Percentiles rank a stretch among this genome's conserved stretches.
Evolutionary conservation across 2,329 filamentous ascomycete species (phyloP).

Genomic region (Botrytis galanthina): DNA sequence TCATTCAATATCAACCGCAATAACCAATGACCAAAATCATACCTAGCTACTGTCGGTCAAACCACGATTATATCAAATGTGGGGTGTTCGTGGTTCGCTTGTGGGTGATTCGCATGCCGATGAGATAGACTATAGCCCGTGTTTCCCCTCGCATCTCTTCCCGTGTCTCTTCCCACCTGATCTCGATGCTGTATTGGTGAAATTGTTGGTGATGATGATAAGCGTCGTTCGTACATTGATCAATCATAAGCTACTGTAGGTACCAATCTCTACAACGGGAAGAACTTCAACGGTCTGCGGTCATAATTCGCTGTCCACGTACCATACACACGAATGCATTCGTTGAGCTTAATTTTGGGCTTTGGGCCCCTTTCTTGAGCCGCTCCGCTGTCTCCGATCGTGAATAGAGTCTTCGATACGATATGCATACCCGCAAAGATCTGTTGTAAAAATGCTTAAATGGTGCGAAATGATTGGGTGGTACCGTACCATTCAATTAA

Average conservation of each 20-base stretch:
- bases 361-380: background rate
- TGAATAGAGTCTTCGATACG: background rate
- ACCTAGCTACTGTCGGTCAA: background rate
- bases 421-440: conserved; percentile 12
- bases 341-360: background rate
- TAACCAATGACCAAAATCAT: conserved; percentile 13
- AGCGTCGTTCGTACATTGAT: conserved; percentile 15
- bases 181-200: background rate
- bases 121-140: background rate
- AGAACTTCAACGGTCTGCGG: conserved; percentile 2
- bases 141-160: background rate
- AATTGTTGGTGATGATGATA: background rate
- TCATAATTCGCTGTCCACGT: background rate
- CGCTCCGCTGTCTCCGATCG: background rate
- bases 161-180: background rate
- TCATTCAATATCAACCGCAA: conserved; percentile 5
- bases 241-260: conserved; percentile 11
- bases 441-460: background rate
- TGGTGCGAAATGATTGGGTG: background rate
- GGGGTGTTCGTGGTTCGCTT: conserved; percentile 12
- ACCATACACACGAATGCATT: background rate
- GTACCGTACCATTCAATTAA: background rate
- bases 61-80: conserved; percentile 20
- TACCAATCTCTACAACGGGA: background rate
- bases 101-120: background rate